Evolutionary conservation across 805 yeast species (phyloP).

Genomic region (Schizosaccharomyces japonicus): DNA sequence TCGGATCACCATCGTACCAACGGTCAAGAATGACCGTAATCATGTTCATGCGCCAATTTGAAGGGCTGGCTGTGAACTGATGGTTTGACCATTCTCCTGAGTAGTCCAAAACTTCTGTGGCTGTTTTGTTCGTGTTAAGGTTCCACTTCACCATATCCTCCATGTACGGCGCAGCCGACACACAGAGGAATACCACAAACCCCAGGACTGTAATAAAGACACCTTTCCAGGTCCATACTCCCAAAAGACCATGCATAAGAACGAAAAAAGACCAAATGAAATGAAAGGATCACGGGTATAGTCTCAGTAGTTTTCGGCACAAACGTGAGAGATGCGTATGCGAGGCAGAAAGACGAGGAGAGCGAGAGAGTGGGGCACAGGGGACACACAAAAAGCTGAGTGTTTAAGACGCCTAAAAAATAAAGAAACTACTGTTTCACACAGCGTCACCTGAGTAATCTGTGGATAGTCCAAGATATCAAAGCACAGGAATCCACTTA

Average conservation of each 20-base stretch:
- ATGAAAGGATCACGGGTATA: background rate
- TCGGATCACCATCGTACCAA: conserved; percentile 5
- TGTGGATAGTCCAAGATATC: too few relatives aligned
- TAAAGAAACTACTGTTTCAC: background rate
- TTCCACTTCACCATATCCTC: background rate
- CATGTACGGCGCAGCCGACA: background rate
- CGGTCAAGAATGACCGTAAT: background rate
- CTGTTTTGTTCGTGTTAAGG: background rate
- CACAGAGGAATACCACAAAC: background rate
- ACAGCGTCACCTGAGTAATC: background rate
- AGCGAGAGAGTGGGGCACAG: background rate
- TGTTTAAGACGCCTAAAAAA: background rate
- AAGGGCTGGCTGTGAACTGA: background rate
- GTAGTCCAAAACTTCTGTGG: background rate
- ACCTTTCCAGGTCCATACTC: background rate
- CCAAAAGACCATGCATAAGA: conserved; percentile 1
- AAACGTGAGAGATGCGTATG: background rate
- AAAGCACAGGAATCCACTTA: too few relatives aligned
- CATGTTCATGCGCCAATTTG: background rate
- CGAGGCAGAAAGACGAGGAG: background rate
- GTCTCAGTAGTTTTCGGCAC: background rate
- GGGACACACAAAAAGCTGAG: background rate
- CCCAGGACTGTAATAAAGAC: background rate
- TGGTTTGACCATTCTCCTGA: conserved; percentile 1
- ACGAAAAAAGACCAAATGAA: background rate